Conservation (phyloP, 2,329 filamentous ascomycete genomes). For the Penicillium sp. region DNA sequence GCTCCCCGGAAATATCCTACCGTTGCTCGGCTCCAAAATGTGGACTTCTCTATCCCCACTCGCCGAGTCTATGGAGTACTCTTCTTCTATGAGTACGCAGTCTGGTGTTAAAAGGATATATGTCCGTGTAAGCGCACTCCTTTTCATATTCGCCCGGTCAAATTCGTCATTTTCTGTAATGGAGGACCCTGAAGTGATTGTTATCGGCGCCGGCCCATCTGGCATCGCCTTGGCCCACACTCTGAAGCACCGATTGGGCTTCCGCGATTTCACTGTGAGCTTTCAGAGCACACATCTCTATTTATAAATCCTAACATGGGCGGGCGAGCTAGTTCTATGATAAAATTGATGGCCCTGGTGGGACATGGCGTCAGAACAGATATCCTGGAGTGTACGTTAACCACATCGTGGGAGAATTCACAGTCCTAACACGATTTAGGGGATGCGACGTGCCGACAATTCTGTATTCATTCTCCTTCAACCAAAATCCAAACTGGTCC, state of each 20-base stretch:
- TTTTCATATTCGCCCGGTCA: too few species aligned
- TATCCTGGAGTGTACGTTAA: conserved; percentile 32
- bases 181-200: conserved; percentile 22
- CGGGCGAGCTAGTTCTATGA: neutral
- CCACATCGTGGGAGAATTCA: too few species aligned
- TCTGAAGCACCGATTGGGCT: conserved; percentile 37
- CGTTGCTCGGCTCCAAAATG: too few species aligned
- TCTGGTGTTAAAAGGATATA: too few species aligned
- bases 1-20: too few species aligned
- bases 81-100: too few species aligned
- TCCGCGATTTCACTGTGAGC: conserved; percentile 33
- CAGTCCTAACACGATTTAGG: too few species aligned
- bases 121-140: too few species aligned
- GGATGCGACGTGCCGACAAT: conserved; percentile 22
- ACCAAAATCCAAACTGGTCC: conserved; percentile 26
- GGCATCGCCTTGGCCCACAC: conserved; percentile 39
- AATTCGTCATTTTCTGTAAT: too few species aligned
- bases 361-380: conserved; percentile 37
- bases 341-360: conserved; percentile 17
- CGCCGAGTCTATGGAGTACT: too few species aligned
- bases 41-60: too few species aligned
- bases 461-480: conserved; percentile 24
- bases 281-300: conserved; percentile 8
- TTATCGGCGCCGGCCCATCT: conserved; percentile 39
- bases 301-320: neutral